Conservation (phyloP, 306 rosid genomes). For the Vigna hirtella region DNA sequence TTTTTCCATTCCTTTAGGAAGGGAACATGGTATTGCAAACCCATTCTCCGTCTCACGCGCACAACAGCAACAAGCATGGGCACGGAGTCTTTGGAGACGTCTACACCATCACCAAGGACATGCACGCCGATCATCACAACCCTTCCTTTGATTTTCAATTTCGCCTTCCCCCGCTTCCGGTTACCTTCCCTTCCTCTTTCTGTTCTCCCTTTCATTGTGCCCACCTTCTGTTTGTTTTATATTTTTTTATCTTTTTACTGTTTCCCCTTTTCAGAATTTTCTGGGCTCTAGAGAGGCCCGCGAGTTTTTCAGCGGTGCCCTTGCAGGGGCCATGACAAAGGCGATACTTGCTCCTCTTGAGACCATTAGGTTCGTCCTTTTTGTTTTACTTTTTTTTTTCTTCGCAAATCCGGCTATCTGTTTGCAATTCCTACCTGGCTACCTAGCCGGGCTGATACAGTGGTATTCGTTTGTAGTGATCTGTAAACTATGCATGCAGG, state of each 20-base stretch:
- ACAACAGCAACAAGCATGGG: slow-evolving; percentile 42
- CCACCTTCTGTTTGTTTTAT: background rate
- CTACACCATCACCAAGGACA: slow-evolving; percentile 50
- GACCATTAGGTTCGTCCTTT: slow-evolving; percentile 72
- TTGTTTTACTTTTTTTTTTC: background rate
- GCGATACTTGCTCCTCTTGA: slow-evolving; percentile 98
- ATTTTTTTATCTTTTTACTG: too few relatives aligned
- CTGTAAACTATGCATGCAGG: slow-evolving; percentile 56
- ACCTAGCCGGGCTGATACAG: too few relatives aligned
- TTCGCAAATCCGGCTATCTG: background rate
- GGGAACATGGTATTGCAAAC: slow-evolving; percentile 52
- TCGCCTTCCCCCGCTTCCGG: slow-evolving; percentile 64
- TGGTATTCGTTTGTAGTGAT: background rate
- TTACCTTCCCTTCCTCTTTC: slow-evolving; percentile 45
- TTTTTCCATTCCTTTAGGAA: background rate
- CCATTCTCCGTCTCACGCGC: slow-evolving; percentile 51
- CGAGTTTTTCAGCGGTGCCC: slow-evolving; percentile 90
- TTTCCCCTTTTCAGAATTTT: slow-evolving; percentile 55
- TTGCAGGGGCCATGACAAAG: slow-evolving; percentile 98
- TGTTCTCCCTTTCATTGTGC: background rate
- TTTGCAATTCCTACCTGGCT: background rate
- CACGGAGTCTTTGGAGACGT: slow-evolving; percentile 62
- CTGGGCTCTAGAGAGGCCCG: slow-evolving; percentile 75
- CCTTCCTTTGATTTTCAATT: slow-evolving; percentile 49
- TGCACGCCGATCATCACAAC: slow-evolving; percentile 16